Conservation (phyloP, 2,329 filamentous ascomycete genomes). For the Hymenoscyphus infarciens region DNA sequence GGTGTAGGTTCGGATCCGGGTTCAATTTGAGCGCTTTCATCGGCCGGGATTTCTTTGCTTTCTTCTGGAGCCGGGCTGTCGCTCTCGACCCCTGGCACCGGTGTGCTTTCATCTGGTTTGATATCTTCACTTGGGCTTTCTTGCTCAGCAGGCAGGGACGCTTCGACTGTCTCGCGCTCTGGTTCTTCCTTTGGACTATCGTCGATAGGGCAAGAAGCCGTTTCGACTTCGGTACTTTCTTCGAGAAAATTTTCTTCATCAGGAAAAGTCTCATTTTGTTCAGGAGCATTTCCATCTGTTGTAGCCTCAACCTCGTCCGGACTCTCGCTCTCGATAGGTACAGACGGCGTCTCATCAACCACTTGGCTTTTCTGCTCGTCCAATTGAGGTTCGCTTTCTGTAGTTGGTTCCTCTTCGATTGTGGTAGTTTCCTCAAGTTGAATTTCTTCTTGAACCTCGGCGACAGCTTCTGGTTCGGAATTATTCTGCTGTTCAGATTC, state of each 20-base stretch:
- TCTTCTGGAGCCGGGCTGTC: neutral
- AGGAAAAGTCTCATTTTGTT: neutral
- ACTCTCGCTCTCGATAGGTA: conserved; percentile 5
- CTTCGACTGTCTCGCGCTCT: neutral
- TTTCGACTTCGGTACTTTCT: neutral
- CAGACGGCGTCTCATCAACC: conserved; percentile 6
- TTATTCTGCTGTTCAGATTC: neutral
- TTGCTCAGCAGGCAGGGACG: neutral
- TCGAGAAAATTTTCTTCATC: no score
- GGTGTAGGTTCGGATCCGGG: neutral
- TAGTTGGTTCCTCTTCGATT: conserved; percentile 5
- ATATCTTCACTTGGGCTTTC: neutral
- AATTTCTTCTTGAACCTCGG: neutral
- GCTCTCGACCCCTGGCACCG: neutral
- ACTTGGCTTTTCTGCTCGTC: neutral
- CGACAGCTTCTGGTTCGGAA: neutral
- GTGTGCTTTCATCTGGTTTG: neutral
- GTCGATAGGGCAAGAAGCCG: neutral
- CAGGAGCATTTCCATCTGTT: neutral
- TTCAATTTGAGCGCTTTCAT: neutral
- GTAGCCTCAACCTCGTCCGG: neutral
- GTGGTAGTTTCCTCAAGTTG: neutral
- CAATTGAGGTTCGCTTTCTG: neutral
- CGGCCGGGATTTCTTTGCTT: neutral
- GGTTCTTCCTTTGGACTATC: neutral